These are phyloP conservation scores for Alternaria longipes DNA, from an alignment of 2,329 filamentous ascomycete genomes.

Conservation along the genomic window DNA sequence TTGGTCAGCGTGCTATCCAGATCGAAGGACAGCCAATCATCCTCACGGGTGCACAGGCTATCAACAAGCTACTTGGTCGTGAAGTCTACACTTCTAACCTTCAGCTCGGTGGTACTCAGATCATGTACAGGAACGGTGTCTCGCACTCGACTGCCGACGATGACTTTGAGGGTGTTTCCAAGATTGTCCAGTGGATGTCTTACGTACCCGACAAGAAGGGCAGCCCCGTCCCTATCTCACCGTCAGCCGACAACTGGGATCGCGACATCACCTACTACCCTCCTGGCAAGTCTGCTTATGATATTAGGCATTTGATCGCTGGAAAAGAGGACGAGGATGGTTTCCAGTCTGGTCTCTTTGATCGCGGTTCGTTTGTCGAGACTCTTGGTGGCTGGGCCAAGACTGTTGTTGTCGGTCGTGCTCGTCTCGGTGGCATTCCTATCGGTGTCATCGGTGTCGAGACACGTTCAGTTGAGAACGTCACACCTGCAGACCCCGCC, in stretches of 20 bases:
- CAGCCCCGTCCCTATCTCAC: slow-evolving; percentile 89
- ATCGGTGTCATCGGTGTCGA: slow-evolving; percentile 99
- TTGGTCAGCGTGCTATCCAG: slow-evolving; percentile 97
- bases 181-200: slow-evolving; percentile 98
- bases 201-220: slow-evolving; percentile 97
- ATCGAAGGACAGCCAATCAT: slow-evolving; percentile 99
- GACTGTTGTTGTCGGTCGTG: slow-evolving; percentile 95
- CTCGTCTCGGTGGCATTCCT: slow-evolving; percentile 94
- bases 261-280: slow-evolving; percentile 86
- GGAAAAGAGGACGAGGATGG: slow-evolving; percentile 86
- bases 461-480: slow-evolving; percentile 94
- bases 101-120: slow-evolving; percentile 99
- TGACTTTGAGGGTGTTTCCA: slow-evolving; percentile 96
- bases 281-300: slow-evolving; percentile 84
- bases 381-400: slow-evolving; percentile 95
- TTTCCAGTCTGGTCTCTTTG: slow-evolving; percentile 92
- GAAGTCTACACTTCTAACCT: slow-evolving; percentile 99
- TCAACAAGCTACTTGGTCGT: slow-evolving; percentile 97
- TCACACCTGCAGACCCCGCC: slow-evolving; percentile 94
- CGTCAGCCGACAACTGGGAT: slow-evolving; percentile 87
- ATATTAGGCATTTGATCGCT: slow-evolving; percentile 91
- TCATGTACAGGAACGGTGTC: slow-evolving; percentile 99
- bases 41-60: slow-evolving; percentile 92
- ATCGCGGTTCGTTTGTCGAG: slow-evolving; percentile 96
- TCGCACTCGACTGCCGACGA: slow-evolving; percentile 98